phyloP scores from a whole-genome alignment of 73 alveolate species.

The Durusdinium trenchii region DNA sequence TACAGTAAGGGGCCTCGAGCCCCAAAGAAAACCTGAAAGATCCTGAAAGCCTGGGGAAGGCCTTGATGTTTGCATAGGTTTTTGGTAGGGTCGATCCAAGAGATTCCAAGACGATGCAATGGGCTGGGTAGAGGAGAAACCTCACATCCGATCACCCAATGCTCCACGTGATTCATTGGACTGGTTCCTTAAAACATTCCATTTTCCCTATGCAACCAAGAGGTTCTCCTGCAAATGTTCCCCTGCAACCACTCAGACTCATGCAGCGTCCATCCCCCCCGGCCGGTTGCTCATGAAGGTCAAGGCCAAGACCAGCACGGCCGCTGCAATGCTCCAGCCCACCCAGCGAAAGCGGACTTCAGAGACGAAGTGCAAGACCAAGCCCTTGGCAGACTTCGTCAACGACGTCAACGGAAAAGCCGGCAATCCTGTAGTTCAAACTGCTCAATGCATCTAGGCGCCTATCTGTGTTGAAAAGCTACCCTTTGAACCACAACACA shows the following conservation, averaged over 20 bases:
- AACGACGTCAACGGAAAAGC: no score
- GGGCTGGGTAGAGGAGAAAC: no score
- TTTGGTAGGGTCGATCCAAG: not conserved
- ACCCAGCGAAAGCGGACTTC: conserved; percentile 85
- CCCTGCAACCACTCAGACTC: no score
- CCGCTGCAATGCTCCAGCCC: conserved; percentile 91
- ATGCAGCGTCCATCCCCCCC: no score
- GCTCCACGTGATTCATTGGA: no score
- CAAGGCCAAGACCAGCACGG: conserved; percentile 79
- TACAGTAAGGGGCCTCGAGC: not conserved
- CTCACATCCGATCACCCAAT: no score
- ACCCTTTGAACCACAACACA: not conserved
- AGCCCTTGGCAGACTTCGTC: conserved; percentile 52
- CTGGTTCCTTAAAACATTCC: no score
- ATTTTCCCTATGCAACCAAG: no score
- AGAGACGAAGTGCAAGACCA: conserved; percentile 70
- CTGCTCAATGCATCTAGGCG: no score
- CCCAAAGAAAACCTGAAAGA: no score
- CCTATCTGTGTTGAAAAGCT: not conserved
- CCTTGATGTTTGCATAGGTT: not conserved
- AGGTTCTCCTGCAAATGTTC: no score
- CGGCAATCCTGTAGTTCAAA: no score
- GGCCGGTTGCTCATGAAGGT: conserved; percentile 94
- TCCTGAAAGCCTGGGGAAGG: not conserved
- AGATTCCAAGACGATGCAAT: not conserved